These are phyloP conservation scores for Rhynchosporium graminicola DNA, from an alignment of 2,329 filamentous ascomycete species.

Conservation along the genomic window DNA sequence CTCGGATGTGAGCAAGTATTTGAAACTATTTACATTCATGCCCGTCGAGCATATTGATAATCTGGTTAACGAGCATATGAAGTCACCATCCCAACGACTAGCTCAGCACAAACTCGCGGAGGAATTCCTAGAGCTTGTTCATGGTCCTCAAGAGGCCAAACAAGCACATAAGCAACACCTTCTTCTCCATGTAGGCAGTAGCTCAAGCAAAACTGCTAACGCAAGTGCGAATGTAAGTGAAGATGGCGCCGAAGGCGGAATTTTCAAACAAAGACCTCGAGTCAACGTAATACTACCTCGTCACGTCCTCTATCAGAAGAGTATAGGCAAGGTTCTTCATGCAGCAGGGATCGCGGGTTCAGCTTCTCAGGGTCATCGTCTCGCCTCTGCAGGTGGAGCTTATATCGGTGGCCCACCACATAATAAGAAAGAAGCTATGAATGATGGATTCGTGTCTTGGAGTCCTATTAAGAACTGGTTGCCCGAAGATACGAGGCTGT, in stretches of 20 bases:
- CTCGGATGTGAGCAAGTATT: slow-evolving; percentile 74
- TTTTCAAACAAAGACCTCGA: slow-evolving; percentile 50
- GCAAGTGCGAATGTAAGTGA: slow-evolving; percentile 14
- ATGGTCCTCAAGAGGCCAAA: slow-evolving; percentile 66
- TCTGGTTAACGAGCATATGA: slow-evolving; percentile 67
- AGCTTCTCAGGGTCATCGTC: slow-evolving; percentile 57
- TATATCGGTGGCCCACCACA: slow-evolving; percentile 60
- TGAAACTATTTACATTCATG: slow-evolving; percentile 90
- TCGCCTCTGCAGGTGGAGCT: slow-evolving; percentile 56
- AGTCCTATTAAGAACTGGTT: slow-evolving; percentile 61
- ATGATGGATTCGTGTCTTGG: slow-evolving; percentile 57
- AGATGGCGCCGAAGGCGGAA: slow-evolving; percentile 24
- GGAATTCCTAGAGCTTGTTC: slow-evolving; percentile 79
- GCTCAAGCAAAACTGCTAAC: slow-evolving; percentile 3
- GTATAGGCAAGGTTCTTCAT: slow-evolving; percentile 59
- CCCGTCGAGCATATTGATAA: slow-evolving; percentile 66
- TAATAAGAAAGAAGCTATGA: slow-evolving; percentile 46
- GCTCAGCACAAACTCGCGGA: slow-evolving; percentile 83
- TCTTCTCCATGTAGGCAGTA: slow-evolving; percentile 48
- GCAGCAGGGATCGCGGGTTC: slow-evolving; percentile 61
- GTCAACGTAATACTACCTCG: slow-evolving; percentile 60
- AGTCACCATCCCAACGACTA: slow-evolving; percentile 68
- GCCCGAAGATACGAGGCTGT: slow-evolving; percentile 57
- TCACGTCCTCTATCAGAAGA: slow-evolving; percentile 54
- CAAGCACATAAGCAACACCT: slow-evolving; percentile 59